A percentile compares a stretch with the other conserved stretches of the same genome.
phyloP scores from a whole-genome alignment of 2,329 filamentous ascomycete genomes.

The Parasarocladium wereldwijsianum region DNA sequence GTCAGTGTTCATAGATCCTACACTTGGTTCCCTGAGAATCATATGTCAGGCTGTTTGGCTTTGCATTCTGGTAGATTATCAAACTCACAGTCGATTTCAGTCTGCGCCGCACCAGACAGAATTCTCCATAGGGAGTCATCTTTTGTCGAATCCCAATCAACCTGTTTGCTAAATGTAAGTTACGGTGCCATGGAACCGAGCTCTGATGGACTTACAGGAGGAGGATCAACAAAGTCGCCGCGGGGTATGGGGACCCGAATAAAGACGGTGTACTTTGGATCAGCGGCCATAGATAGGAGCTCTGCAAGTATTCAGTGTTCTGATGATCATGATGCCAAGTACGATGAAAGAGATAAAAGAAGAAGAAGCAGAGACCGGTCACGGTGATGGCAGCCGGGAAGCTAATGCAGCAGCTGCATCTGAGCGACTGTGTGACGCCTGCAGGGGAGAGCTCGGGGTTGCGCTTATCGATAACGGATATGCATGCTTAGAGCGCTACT shows the following conservation, averaged over 20 bases:
- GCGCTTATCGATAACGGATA: too few relatives aligned
- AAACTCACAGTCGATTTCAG: slow-evolving; percentile 69
- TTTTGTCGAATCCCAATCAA: slow-evolving; percentile 77
- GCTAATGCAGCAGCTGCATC: too few relatives aligned
- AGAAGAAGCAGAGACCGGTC: slow-evolving; percentile 5
- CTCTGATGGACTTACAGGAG: slow-evolving; percentile 43
- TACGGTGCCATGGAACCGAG: slow-evolving; percentile 1
- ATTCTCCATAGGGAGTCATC: slow-evolving; percentile 85
- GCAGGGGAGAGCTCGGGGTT: too few relatives aligned
- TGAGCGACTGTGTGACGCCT: too few relatives aligned
- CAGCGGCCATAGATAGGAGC: slow-evolving; percentile 17
- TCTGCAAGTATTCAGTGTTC: too few relatives aligned
- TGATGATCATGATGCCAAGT: slow-evolving; percentile 5
- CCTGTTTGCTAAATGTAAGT: slow-evolving; percentile 29
- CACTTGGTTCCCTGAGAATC: slow-evolving; percentile 59
- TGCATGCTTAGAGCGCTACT: too few relatives aligned
- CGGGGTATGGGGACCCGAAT: slow-evolving; percentile 81
- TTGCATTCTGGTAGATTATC: neutral
- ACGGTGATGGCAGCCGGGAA: neutral
- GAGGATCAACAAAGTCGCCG: slow-evolving; percentile 79
- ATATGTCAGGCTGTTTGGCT: slow-evolving; percentile 9
- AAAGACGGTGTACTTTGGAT: slow-evolving; percentile 58
- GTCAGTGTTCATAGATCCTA: slow-evolving; percentile 24
- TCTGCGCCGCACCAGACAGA: slow-evolving; percentile 66
- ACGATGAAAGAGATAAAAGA: slow-evolving; percentile 10